Evolutionary conservation across 768 basidiomycete species (phyloP).

Genomic region (Suillus weaverae): DNA sequence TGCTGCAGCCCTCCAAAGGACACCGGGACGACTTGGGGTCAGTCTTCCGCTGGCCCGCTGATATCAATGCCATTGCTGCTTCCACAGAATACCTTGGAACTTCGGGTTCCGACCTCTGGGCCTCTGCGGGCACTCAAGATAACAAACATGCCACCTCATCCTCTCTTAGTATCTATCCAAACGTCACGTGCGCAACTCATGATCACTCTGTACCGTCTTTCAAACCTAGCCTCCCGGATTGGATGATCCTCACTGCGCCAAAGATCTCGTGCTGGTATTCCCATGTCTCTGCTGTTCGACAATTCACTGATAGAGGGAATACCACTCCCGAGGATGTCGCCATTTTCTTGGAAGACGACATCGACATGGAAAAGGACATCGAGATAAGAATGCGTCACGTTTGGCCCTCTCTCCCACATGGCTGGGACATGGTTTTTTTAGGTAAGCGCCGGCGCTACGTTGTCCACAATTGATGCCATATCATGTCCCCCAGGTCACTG

Average conservation of each 20-base stretch:
- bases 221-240: conserved; percentile 38
- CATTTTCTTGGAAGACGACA: conserved; percentile 74
- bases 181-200: conserved; percentile 43
- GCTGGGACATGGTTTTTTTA: conserved; percentile 76
- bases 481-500: conserved; percentile 59
- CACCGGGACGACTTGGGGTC: conserved; percentile 7
- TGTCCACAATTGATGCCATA: conserved; percentile 6
- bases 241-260: conserved; percentile 54
- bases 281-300: conserved; percentile 54
- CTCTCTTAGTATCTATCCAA: conserved; percentile 14
- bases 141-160: conserved; percentile 5
- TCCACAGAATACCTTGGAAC: conserved; percentile 9
- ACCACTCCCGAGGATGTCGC: conserved; percentile 35
- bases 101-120: conserved; percentile 27
- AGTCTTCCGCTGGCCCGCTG: conserved; percentile 40
- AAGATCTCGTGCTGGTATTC: conserved; percentile 76
- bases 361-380: conserved; percentile 74
- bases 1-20: conserved; percentile 9
- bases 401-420: conserved; percentile 53
- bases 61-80: conserved; percentile 31
- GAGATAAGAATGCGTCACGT: conserved; percentile 38
- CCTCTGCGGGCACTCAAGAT: background rate
- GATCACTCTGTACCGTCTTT: conserved; percentile 41
- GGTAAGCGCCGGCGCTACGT: conserved; percentile 39
- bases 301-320: conserved; percentile 36